These are phyloP conservation scores for Hypomontagnella submonticulosa DNA, from an alignment of 495 filamentous ascomycete species.

Conservation along the genomic window DNA sequence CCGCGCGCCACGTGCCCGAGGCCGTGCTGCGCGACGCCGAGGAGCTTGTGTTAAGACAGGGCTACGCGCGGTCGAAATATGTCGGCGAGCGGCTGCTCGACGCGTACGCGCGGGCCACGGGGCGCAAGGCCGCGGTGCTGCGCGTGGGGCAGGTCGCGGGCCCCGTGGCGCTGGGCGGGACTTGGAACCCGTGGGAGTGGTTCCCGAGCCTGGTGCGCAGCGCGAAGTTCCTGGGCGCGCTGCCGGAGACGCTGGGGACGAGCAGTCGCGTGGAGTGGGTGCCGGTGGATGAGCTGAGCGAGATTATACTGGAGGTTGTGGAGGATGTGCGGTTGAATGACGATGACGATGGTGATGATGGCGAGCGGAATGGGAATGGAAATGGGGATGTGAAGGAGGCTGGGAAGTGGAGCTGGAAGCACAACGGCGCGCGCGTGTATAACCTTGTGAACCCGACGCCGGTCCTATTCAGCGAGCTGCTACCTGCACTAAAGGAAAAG, in stretches of 20 bases:
- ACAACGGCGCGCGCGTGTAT: slow-evolving; percentile 33
- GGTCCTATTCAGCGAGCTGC: slow-evolving; percentile 31
- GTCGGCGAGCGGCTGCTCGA: slow-evolving; percentile 42
- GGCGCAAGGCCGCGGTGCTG: slow-evolving; percentile 32
- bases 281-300: slow-evolving; percentile 40
- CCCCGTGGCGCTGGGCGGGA: slow-evolving; percentile 29
- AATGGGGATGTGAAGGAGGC: neutral
- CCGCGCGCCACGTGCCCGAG: slow-evolving; percentile 27
- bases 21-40: slow-evolving; percentile 29
- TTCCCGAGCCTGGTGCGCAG: slow-evolving; percentile 42
- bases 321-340: slow-evolving; percentile 23
- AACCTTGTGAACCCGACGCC: slow-evolving; percentile 43
- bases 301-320: slow-evolving; percentile 40
- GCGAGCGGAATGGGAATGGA: neutral
- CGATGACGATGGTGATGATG: neutral
- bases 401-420: neutral
- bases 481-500: slow-evolving; percentile 36
- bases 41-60: slow-evolving; percentile 27
- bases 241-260: slow-evolving; percentile 34
- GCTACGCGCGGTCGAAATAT: slow-evolving; percentile 43
- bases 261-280: slow-evolving; percentile 43
- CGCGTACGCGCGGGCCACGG: slow-evolving; percentile 22
- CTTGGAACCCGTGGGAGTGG: slow-evolving; percentile 46
- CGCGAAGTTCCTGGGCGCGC: slow-evolving; percentile 28
- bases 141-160: slow-evolving; percentile 47